phyloP scores from a whole-genome alignment of 163 green algal species.

The Scenedesmus sp. region DNA sequence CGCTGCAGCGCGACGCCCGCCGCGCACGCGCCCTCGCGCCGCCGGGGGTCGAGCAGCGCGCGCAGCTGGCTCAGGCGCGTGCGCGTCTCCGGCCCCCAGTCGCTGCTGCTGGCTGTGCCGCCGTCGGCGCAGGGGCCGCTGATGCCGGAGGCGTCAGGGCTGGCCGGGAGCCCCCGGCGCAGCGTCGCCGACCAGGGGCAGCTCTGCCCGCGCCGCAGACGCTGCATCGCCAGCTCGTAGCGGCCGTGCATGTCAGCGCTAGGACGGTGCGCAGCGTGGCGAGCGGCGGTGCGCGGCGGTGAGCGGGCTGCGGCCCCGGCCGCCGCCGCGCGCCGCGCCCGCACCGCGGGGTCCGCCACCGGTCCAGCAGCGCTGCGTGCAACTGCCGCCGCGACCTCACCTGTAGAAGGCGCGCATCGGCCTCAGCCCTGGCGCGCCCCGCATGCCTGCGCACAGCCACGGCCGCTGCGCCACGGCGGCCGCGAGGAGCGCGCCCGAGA shows the following conservation, averaged over 20 bases:
- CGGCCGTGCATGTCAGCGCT: conserved; percentile 9
- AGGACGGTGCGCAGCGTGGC: no score
- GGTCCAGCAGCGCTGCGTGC: no score
- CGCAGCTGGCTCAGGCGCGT: not conserved
- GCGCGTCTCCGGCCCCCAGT: not conserved
- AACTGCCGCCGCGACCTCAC: no score
- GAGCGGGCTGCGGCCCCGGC: no score
- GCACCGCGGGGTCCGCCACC: no score
- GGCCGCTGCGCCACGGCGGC: conserved; percentile 23
- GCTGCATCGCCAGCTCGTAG: conserved; percentile 25
- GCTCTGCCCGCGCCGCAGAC: not conserved
- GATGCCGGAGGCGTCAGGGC: not conserved
- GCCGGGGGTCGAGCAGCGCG: not conserved
- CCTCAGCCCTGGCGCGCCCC: not conserved
- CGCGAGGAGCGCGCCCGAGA: conserved; percentile 21
- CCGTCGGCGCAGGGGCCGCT: not conserved
- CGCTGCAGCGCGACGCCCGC: not conserved
- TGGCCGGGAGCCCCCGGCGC: not conserved
- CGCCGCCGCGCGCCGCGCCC: no score
- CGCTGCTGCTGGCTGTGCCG: not conserved
- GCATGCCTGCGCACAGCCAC: conserved; percentile 19
- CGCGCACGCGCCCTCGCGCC: not conserved
- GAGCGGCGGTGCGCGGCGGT: no score
- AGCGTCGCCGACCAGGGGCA: conserved; percentile 28
- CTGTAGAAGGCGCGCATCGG: conserved; percentile 32